Base-by-base conservation (phyloP, 192 early-diverging fungal genomes). In the Coemansia sp. region DNA sequence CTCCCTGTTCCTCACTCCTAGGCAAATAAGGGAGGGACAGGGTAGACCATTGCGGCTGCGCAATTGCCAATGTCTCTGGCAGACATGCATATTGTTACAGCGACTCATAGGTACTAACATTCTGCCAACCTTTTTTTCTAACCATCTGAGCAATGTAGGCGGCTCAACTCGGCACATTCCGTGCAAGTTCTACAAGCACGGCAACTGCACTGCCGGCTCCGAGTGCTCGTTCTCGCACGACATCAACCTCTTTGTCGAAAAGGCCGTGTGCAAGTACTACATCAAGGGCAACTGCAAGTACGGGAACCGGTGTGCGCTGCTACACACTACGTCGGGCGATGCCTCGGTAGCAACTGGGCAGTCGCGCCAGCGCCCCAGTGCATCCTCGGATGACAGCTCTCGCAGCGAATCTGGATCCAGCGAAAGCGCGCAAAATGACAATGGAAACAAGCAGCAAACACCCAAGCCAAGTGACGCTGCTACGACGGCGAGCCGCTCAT, bases 281-380 rank as follows among this genome's bases (percentile, higher is more conserved):
- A 59, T 87, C 40, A 92, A 92, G 73, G 90, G 90, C 34, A 90
- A 90, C 46, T 92, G 90, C 85, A 90, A 88, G 63, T 92, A 89
- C 83, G 90, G 89, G 37, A 88, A 75, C 46, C 90, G 89, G 63
- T 92, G 90, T 61, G 89, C 90, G 0, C 76, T 92, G 59, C 59
- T 75, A 8, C 78, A 81, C 61, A 65, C 28, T 0, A 60, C 46
- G 9, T 40, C 51, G 13, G 40, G 53, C 60, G 67, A 69, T 14
- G 60, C 48, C 6, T 39, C 36, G 11, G 23, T 23, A 9, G 34
- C 58, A 45, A 45, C 58, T 37, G 31, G 18, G 43, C 66, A 67
- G 58, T n/a, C 58, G 38, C 59, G 59, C 56, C 55, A 58, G 21
- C 48, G 34, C 39, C 35, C 34, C 2, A 67, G 28, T 23, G 53